Evolutionary conservation across 345 rosid species (phyloP).

Genomic region (Melaleuca alternifolia): DNA sequence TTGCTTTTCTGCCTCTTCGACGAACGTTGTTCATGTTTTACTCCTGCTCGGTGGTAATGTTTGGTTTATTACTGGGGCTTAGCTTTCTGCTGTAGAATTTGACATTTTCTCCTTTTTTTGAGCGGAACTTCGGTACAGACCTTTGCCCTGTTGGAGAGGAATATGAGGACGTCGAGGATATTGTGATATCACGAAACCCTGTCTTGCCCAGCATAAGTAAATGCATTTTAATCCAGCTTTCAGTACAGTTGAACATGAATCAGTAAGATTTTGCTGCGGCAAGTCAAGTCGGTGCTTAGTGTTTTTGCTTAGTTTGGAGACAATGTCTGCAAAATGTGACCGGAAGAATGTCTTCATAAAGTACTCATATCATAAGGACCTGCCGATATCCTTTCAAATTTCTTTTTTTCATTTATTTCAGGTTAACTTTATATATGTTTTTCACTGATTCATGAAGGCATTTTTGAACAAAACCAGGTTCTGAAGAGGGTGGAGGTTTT

Average conservation of each 20-base stretch:
- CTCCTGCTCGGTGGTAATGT: background rate
- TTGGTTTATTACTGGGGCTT: background rate
- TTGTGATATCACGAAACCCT: background rate
- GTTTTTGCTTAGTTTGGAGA: background rate
- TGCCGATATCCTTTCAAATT: background rate
- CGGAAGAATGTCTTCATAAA: background rate
- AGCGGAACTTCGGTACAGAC: background rate
- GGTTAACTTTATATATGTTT: background rate
- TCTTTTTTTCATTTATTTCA: background rate
- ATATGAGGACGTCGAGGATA: background rate
- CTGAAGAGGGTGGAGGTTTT: constrained; percentile 15
- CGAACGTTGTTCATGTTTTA: background rate
- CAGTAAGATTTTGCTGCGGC: background rate
- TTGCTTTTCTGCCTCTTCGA: background rate
- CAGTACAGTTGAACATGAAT: background rate
- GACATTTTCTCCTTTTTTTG: background rate
- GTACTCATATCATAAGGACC: background rate
- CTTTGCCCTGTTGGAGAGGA: background rate
- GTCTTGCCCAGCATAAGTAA: background rate
- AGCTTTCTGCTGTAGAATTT: background rate
- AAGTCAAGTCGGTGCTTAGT: background rate
- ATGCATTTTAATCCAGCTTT: background rate
- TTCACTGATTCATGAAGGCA: constrained; percentile 24
- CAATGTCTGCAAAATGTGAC: background rate
- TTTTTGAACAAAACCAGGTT: constrained; percentile 4